Base-by-base conservation (phyloP, 202 grass and related monocot genomes). In the Eragrostis tef region DNA sequence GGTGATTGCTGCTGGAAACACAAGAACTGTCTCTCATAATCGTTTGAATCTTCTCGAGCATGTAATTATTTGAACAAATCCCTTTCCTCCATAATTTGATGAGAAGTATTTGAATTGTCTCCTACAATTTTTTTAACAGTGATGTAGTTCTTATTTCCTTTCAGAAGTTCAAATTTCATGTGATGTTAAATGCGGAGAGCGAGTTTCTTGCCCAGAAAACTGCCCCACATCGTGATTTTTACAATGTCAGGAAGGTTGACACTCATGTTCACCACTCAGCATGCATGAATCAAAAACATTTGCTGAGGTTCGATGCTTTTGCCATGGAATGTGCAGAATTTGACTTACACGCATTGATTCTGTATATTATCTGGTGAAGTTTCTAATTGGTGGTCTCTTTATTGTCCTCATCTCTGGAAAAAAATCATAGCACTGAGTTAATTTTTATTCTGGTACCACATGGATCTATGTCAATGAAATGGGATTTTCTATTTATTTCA, bases 211-310 rank as follows among this genome's bases (percentile, higher is more conserved):
- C 95, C 22, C 95, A 95, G 68, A 98, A 98, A 83, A 98, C 86
- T 51, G 95, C 95, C 50, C 95, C 95, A 15, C 95, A 95, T 91
- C 92, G 95, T 82, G 95, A 98, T 85, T 95, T 99, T 88, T 98
- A 98, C 81, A 98, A 98, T 93, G 95, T 98, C 51, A 91, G 95
- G 75, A 98, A 98, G 74, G 95, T 98, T 58, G 95, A 98, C 69
- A 98, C 95, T 75, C 95, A 95, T 84, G 92, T 98, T 81, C 95
- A 98, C 71, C 95, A 98, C 85, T 98, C 95, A 44, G 95, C 95
- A 53, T 98, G 95, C 85, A 98, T 98, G 95, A 98, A 98, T 71
- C 95, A 98, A 72, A 98, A 98, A 31, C 92, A 98, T 86, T 82
- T 98, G 49, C 57, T 95, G 65, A 84, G 92, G 79, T 95, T 98